Base-by-base conservation (phyloP, 441 rosid species). In the Erodium texanum region DNA sequence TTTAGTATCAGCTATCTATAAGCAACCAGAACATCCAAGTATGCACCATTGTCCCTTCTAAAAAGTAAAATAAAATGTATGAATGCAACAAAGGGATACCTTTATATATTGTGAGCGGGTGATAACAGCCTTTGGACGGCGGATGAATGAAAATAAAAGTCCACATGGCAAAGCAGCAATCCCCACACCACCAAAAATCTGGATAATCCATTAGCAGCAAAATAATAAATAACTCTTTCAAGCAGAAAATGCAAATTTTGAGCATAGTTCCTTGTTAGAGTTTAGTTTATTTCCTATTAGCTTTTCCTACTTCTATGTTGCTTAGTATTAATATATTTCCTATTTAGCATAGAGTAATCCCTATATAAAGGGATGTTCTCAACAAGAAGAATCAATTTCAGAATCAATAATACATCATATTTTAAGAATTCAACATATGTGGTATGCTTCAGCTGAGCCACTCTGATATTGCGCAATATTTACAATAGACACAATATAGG, bases 161-260 rank as follows among this genome's bases (percentile, higher is more conserved):
- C 98, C 97, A 74, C 92, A 61, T 1, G 99, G 99, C 68, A 94
- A 81, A 77, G 88, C 87, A 66, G 97, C 92, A 77, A 94, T 94
- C 66, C 99, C 99, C 67, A 92, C 98, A 65, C 99, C 99, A 67
- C 99, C 99, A 75, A 92, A 94, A 75, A 94, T 94, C 99, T 94
- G 86, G 71, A 41, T 68, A 27, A 27, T 27, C 29, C 29, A 27
- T 27, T 4, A 27, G 2, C 2, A 27, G 29, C n/a, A n/a, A 20
- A 18, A 38, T n/a, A 27, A 19, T 69, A 24, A 52, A 24, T 29
- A 27, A 27, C 27, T 62, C 23, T 38, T 66, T 38, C 56, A 3
- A 4, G 50, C 69, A 5, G 10, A 36, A 29, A 11, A 16, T 16
- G 22, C 29, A 20, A 59, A 4, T 36, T 36, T 36, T 36, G 43